Conservation (phyloP, 192 early-diverging fungal genomes). For the Coemansia umbellata region DNA sequence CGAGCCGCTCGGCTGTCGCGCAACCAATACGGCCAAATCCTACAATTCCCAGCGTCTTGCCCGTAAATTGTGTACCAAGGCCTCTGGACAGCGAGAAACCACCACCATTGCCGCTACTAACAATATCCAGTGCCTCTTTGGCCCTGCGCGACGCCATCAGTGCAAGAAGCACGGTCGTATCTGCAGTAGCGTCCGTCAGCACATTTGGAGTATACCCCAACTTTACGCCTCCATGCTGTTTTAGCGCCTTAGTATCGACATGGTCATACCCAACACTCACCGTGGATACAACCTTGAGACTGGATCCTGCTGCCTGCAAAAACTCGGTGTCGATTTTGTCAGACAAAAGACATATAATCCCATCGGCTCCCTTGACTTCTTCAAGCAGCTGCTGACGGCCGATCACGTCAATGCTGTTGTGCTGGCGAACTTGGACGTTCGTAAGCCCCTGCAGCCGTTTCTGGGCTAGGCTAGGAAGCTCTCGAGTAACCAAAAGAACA, state of each 20-base stretch:
- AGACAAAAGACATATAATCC: slow-evolving; percentile 63
- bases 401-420: slow-evolving; percentile 52
- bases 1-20: slow-evolving; percentile 67
- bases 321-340: slow-evolving; percentile 73
- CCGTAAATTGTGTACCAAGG: slow-evolving; percentile 68
- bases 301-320: slow-evolving; percentile 60
- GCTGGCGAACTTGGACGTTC: slow-evolving; percentile 55
- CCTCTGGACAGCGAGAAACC: slow-evolving; percentile 23
- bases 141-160: slow-evolving; percentile 68
- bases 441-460: slow-evolving; percentile 44
- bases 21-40: slow-evolving; percentile 80
- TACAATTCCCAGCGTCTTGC: slow-evolving; percentile 80
- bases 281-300: slow-evolving; percentile 70
- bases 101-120: slow-evolving; percentile 2
- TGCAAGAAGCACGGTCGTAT: slow-evolving; percentile 71
- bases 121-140: slow-evolving; percentile 52
- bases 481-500: slow-evolving; percentile 51
- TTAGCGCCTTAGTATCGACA: slow-evolving; percentile 57
- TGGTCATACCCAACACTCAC: slow-evolving; percentile 84
- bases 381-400: slow-evolving; percentile 51
- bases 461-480: slow-evolving; percentile 52
- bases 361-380: slow-evolving; percentile 48
- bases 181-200: slow-evolving; percentile 84
- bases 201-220: slow-evolving; percentile 86
- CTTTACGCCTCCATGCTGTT: slow-evolving; percentile 46